phyloP scores from a whole-genome alignment of 2,329 filamentous ascomycete species.

The Chrysoporthe cubensis region DNA sequence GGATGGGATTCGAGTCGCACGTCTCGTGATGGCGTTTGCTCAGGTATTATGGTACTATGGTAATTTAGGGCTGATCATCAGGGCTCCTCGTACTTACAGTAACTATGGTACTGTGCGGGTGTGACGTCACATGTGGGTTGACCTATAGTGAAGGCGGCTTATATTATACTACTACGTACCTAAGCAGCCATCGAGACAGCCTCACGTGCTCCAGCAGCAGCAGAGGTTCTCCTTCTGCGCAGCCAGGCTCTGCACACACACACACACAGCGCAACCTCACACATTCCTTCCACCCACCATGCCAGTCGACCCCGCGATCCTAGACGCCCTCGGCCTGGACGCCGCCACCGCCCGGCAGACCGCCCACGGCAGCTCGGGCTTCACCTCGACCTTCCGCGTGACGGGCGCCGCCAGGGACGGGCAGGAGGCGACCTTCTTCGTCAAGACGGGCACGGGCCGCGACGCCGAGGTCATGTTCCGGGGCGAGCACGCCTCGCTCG shows the following conservation, averaged over 20 bases:
- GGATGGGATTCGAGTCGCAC: too few relatives aligned
- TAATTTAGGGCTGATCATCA: background rate
- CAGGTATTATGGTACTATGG: too few relatives aligned
- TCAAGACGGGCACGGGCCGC: conserved; percentile 69
- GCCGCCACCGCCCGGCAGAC: conserved; percentile 55
- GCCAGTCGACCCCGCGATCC: conserved; percentile 64
- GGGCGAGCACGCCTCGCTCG: conserved; percentile 82
- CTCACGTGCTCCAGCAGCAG: too few relatives aligned
- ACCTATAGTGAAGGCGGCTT: background rate
- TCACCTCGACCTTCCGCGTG: conserved; percentile 63
- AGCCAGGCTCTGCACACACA: too few relatives aligned
- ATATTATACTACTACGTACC: too few relatives aligned
- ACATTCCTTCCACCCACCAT: background rate
- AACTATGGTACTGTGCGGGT: background rate
- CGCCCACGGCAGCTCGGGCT: conserved; percentile 68
- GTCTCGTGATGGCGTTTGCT: too few relatives aligned
- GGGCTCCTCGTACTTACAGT: background rate
- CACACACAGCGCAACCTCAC: background rate
- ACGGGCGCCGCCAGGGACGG: conserved; percentile 31
- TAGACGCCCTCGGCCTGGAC: conserved; percentile 64
- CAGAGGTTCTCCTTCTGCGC: too few relatives aligned
- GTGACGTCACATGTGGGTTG: conserved; percentile 21
- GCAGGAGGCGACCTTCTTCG: conserved; percentile 58
- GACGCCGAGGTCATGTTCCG: conserved; percentile 71
- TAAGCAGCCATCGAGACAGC: too few relatives aligned